Evolutionary conservation across 1,284 basidiomycete genomes (phyloP).

Genomic region (Phenoliferia sp.): DNA sequence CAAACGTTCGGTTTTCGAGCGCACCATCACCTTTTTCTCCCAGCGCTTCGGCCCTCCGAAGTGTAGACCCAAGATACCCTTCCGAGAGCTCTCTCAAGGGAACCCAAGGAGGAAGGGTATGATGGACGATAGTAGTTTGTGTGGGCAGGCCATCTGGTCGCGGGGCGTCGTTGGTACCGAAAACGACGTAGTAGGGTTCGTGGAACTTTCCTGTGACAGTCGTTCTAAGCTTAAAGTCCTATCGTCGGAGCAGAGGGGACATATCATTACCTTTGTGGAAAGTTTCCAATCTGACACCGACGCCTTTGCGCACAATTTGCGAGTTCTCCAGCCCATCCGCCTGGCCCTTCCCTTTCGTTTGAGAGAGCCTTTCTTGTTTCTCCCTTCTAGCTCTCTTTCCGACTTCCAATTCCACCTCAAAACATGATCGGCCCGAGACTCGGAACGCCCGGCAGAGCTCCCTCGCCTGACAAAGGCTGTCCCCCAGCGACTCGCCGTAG

Average conservation of each 20-base stretch:
- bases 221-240: too few relatives aligned
- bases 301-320: not conserved
- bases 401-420: not conserved
- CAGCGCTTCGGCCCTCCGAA: not conserved
- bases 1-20: not conserved
- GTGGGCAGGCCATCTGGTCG: not conserved
- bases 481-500: not conserved
- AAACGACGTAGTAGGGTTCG: constrained; percentile 13
- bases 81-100: not conserved
- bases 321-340: not conserved
- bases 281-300: constrained; percentile 9
- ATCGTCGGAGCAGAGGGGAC: not conserved
- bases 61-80: not conserved
- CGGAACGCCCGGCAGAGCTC: not conserved
- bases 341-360: not conserved
- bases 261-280: constrained; percentile 2
- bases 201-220: constrained; percentile 3
- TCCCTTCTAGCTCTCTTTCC: constrained; percentile 3
- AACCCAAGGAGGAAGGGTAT: constrained; percentile 9
- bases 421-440: not conserved
- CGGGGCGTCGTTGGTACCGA: not conserved
- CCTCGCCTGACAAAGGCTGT: not conserved
- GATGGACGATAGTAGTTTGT: constrained; percentile 1
- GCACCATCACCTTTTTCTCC: not conserved
- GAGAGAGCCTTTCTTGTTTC: not conserved